Conservation (phyloP, 495 filamentous ascomycete genomes). For the Staphylotrichum tortipilum region DNA sequence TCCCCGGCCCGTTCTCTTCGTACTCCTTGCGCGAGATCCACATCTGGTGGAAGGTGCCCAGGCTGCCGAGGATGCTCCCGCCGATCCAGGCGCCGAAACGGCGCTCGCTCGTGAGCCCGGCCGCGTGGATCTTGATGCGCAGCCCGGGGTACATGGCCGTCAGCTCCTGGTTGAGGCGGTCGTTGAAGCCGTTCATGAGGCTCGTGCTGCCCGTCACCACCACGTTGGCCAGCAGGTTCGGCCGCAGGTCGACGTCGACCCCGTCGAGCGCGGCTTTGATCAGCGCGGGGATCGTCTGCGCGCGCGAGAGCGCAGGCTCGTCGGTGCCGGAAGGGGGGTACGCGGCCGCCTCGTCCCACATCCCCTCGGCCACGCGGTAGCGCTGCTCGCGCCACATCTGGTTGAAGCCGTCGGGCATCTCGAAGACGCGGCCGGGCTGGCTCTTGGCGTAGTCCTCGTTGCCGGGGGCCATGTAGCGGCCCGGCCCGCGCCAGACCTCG, state of each 20-base stretch:
- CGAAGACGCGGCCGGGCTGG: conserved; percentile 73
- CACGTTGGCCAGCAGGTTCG: conserved; percentile 74
- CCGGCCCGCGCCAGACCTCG: conserved; percentile 82
- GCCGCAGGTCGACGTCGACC: conserved; percentile 84
- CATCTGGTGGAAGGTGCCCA: conserved; percentile 99
- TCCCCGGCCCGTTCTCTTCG: conserved; percentile 61
- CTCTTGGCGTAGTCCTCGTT: conserved; percentile 58
- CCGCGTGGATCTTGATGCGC: conserved; percentile 73
- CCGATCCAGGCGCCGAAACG: conserved; percentile 92
- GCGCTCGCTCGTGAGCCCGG: conserved; percentile 76
- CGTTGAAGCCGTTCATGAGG: conserved; percentile 79
- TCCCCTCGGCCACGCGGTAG: conserved; percentile 72
- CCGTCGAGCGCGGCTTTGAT: conserved; percentile 66
- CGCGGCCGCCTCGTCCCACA: conserved; percentile 75
- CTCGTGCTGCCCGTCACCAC: conserved; percentile 84
- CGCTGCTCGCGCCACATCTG: conserved; percentile 84
- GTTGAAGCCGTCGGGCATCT: conserved; percentile 90
- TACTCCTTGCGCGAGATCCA: conserved; percentile 89
- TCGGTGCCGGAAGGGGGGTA: conserved; percentile 29
- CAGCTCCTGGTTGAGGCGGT: conserved; percentile 78
- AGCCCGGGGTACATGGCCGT: conserved; percentile 68
- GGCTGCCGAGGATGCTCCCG: conserved; percentile 86
- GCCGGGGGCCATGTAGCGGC: conserved; percentile 49
- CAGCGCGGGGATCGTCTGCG: conserved; percentile 69
- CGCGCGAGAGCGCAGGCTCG: conserved; percentile 41